Conservation (phyloP, 208 protist species). For the Leishmania tropica region DNA sequence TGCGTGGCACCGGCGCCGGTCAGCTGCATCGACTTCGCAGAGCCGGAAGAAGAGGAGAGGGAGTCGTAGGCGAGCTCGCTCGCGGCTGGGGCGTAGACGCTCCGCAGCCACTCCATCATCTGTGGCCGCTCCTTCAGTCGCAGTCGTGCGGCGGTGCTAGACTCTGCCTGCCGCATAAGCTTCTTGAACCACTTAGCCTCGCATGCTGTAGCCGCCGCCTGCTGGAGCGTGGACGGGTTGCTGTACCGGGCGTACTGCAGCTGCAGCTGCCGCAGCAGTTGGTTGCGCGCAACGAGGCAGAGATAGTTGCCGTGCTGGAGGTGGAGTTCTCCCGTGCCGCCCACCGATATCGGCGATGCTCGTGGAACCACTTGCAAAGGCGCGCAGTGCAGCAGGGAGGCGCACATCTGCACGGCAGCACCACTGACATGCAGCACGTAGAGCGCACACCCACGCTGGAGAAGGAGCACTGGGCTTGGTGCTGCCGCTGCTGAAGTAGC, state of each 20-base stretch:
- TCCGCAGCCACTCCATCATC: conserved; percentile 21
- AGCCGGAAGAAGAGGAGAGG: neutral
- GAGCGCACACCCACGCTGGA: conserved; percentile 36
- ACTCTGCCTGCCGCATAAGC: conserved; percentile 17
- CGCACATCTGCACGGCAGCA: conserved; percentile 37
- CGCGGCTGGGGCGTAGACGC: conserved; percentile 13
- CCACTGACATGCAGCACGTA: conserved; percentile 41
- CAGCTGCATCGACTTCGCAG: conserved; percentile 7
- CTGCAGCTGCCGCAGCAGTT: conserved; percentile 23
- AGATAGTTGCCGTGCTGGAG: conserved; percentile 31
- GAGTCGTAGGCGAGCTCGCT: conserved; percentile 22
- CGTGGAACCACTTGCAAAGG: conserved; percentile 11
- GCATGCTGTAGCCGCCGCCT: conserved; percentile 1
- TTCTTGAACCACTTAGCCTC: conserved; percentile 37
- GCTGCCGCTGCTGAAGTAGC: conserved; percentile 11
- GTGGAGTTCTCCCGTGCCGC: neutral
- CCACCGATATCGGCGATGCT: neutral
- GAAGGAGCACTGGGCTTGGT: conserved; percentile 31
- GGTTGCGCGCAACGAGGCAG: conserved; percentile 10
- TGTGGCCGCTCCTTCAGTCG: conserved; percentile 24
- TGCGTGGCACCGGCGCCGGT: conserved; percentile 21
- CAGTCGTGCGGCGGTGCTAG: conserved; percentile 17
- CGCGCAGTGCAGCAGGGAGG: conserved; percentile 31
- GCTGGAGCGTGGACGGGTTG: conserved; percentile 5
- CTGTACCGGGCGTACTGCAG: conserved; percentile 26